Evolutionary conservation across 2,329 filamentous ascomycete genomes (phyloP).

Genomic region (Fusarium sp.): DNA sequence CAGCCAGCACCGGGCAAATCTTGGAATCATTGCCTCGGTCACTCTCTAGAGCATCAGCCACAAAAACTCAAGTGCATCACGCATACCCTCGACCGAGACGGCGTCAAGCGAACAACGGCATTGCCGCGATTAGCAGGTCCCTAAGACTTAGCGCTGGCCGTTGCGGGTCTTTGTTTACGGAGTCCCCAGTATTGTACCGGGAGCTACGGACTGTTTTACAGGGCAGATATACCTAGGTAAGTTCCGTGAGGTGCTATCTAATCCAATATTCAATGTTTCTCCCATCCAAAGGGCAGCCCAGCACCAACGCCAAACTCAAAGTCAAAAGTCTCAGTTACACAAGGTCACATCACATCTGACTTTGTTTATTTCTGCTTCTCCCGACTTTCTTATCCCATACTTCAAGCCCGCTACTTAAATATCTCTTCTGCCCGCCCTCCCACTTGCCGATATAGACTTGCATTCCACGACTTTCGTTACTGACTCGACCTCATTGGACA

Average conservation of each 20-base stretch:
- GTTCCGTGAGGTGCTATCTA: slow-evolving; percentile 23
- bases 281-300: slow-evolving; percentile 24
- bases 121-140: slow-evolving; percentile 40
- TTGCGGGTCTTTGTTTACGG: slow-evolving; percentile 39
- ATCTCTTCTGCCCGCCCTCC: slow-evolving; percentile 2
- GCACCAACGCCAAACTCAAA: not conserved
- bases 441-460: slow-evolving; percentile 21
- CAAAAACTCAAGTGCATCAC: slow-evolving; percentile 4
- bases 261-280: slow-evolving; percentile 42
- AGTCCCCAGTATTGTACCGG: slow-evolving; percentile 35
- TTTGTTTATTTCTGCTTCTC: slow-evolving; percentile 3
- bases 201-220: slow-evolving; percentile 40
- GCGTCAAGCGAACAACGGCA: slow-evolving; percentile 41
- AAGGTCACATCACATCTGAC: slow-evolving; percentile 28
- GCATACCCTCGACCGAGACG: slow-evolving; percentile 25
- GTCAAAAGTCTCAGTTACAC: slow-evolving; percentile 28
- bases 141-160: slow-evolving; percentile 36
- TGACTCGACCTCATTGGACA: slow-evolving; percentile 22
- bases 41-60: not conserved
- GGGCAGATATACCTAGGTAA: slow-evolving; percentile 21
- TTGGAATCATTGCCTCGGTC: not conserved
- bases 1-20: not conserved
- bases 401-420: not conserved
- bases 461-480: slow-evolving; percentile 28
- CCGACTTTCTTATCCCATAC: not conserved